Evolutionary conservation across 164 flowering plant species (phyloP).

Genomic region (Magnolia officinalis): DNA sequence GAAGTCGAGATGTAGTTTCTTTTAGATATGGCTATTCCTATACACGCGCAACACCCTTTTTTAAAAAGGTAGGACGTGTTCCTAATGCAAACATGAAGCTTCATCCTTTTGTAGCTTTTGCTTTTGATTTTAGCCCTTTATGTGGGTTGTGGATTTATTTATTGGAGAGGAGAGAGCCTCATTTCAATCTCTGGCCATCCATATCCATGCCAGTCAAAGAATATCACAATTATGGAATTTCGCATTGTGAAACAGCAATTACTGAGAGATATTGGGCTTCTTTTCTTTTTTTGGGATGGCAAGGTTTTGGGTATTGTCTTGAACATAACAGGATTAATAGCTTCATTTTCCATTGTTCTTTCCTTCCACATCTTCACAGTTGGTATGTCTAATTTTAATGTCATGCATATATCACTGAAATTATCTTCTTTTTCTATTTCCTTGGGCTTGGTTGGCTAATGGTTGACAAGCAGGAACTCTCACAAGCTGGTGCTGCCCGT

Average conservation of each 20-base stretch:
- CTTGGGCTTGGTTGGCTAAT: neutral
- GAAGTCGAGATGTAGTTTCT: neutral
- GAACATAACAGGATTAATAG: neutral
- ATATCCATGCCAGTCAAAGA: too few species aligned
- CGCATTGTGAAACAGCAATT: neutral
- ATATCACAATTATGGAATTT: too few species aligned
- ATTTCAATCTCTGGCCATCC: too few species aligned
- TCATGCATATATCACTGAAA: neutral
- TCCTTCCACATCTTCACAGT: neutral
- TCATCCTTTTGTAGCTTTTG: too few species aligned
- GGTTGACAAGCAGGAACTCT: conserved; percentile 28
- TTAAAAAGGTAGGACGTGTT: too few species aligned
- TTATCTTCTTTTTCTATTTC: neutral
- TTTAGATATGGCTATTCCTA: too few species aligned
- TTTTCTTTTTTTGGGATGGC: neutral
- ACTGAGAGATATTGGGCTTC: neutral
- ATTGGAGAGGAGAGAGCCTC: too few species aligned
- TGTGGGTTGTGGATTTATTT: too few species aligned
- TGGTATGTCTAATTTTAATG: too few species aligned
- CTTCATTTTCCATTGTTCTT: neutral
- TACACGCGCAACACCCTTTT: too few species aligned
- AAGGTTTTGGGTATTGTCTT: neutral
- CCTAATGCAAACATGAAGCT: too few species aligned
- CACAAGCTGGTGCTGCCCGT: conserved; percentile 9
- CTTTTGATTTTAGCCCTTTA: too few species aligned